These are phyloP conservation scores for Auriculariales sp. DNA, from an alignment of 768 basidiomycete genomes.

Conservation along the genomic window DNA sequence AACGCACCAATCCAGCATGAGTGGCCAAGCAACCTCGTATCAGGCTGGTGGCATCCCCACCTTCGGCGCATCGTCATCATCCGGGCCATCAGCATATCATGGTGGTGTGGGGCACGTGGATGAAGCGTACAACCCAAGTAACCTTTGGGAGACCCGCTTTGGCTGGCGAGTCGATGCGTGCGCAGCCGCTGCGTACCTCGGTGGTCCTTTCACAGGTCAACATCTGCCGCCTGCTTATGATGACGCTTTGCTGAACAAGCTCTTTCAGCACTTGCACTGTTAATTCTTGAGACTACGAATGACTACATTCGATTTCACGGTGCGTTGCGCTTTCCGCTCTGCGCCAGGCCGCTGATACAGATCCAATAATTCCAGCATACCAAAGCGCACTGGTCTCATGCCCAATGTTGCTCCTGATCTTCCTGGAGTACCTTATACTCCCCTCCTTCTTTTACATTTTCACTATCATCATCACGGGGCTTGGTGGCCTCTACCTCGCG, in stretches of 20 bases:
- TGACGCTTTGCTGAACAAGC: background rate
- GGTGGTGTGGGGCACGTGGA: constrained; percentile 23
- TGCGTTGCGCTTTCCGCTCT: constrained; percentile 17
- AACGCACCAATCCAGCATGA: constrained; percentile 13
- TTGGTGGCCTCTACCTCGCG: constrained; percentile 37
- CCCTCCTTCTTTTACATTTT: constrained; percentile 36
- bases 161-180: constrained; percentile 53
- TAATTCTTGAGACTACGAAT: constrained; percentile 64
- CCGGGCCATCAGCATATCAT: no score
- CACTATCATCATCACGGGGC: constrained; percentile 30
- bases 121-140: constrained; percentile 28
- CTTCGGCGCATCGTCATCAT: constrained; percentile 40
- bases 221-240: no score
- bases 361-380: constrained; percentile 37
- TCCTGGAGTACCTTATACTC: constrained; percentile 40
- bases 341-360: background rate
- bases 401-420: constrained; percentile 40
- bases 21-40: constrained; percentile 33
- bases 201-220: constrained; percentile 69
- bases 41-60: constrained; percentile 56
- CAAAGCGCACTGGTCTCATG: constrained; percentile 61
- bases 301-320: constrained; percentile 71
- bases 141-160: constrained; percentile 58
- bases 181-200: constrained; percentile 47
- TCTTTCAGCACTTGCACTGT: constrained; percentile 38